These are phyloP conservation scores for Paecilomyces formosus DNA, from an alignment of 2,329 filamentous ascomycete genomes.

Conservation along the genomic window DNA sequence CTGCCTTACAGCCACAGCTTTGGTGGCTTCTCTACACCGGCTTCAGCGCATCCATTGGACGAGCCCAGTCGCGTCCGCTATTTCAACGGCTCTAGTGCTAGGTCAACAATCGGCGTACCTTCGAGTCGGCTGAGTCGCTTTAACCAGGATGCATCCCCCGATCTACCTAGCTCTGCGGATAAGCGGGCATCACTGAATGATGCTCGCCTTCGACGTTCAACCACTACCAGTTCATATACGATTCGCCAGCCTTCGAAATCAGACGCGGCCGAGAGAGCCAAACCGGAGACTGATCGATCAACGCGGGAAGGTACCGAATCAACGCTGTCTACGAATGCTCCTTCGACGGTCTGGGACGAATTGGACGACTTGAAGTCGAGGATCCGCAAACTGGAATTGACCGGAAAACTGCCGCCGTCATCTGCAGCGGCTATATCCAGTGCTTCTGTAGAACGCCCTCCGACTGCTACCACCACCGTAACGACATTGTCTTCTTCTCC, in stretches of 20 bases:
- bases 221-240: slow-evolving; percentile 26
- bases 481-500: slow-evolving; percentile 90
- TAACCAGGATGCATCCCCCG: slow-evolving; percentile 27
- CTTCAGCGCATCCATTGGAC: slow-evolving; percentile 32
- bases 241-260: slow-evolving; percentile 28
- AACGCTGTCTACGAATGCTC: slow-evolving; percentile 76
- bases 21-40: slow-evolving; percentile 17
- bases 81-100: slow-evolving; percentile 21
- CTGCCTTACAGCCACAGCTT: slow-evolving; percentile 15
- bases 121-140: slow-evolving; percentile 29
- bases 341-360: slow-evolving; percentile 96
- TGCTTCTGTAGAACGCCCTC: slow-evolving; percentile 70
- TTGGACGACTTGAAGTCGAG: slow-evolving; percentile 90
- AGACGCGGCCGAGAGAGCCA: slow-evolving; percentile 26
- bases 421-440: slow-evolving; percentile 73
- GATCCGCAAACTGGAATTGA: slow-evolving; percentile 82
- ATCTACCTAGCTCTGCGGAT: slow-evolving; percentile 12
- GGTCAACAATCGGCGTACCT: slow-evolving; percentile 29
- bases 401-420: slow-evolving; percentile 76
- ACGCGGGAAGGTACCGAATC: slow-evolving; percentile 68
- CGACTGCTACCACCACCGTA: slow-evolving; percentile 82
- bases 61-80: slow-evolving; percentile 28
- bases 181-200: slow-evolving; percentile 24
- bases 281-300: slow-evolving; percentile 25
- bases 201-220: slow-evolving; percentile 24